Percentiles rank a stretch among this genome's conserved stretches.
These are phyloP conservation scores for Hibiscus tridactylites DNA, from an alignment of 345 rosid species.

Conservation along the genomic window DNA sequence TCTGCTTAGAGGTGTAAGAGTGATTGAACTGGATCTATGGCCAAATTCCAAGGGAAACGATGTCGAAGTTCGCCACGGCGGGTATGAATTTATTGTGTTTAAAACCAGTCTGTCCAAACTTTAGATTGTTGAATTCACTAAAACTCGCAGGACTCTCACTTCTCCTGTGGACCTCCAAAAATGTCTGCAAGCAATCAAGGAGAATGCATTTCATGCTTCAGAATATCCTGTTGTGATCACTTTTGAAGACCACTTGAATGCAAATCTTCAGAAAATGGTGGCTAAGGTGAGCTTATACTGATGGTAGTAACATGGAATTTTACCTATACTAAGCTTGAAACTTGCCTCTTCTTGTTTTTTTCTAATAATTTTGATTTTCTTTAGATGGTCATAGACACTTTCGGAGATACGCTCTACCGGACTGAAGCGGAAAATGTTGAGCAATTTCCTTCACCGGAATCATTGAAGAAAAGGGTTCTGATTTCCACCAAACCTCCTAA, in stretches of 20 bases:
- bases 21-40: constrained; percentile 87
- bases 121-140: background rate
- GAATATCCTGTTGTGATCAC: constrained; percentile 81
- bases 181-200: constrained; percentile 55
- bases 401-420: background rate
- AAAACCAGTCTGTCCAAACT: background rate
- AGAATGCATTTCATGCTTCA: constrained; percentile 51
- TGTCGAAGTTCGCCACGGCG: constrained; percentile 71
- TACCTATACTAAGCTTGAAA: background rate
- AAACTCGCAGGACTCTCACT: constrained; percentile 48
- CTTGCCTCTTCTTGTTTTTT: no score
- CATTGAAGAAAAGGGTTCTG: constrained; percentile 47
- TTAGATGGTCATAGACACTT: constrained; percentile 1
- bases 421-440: constrained; percentile 13
- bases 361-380: background rate
- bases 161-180: constrained; percentile 47
- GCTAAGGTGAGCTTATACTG: constrained; percentile 39
- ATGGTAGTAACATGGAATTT: background rate
- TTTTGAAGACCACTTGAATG: constrained; percentile 68
- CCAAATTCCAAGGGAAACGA: constrained; percentile 38
- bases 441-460: constrained; percentile 67
- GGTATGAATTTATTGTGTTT: constrained; percentile 26
- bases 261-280: constrained; percentile 55
- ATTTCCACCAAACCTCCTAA: constrained; percentile 87
- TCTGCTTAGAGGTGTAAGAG: constrained; percentile 55